These are phyloP conservation scores for Candida ipomoeae DNA, from an alignment of 805 yeast species.

Conservation along the genomic window DNA sequence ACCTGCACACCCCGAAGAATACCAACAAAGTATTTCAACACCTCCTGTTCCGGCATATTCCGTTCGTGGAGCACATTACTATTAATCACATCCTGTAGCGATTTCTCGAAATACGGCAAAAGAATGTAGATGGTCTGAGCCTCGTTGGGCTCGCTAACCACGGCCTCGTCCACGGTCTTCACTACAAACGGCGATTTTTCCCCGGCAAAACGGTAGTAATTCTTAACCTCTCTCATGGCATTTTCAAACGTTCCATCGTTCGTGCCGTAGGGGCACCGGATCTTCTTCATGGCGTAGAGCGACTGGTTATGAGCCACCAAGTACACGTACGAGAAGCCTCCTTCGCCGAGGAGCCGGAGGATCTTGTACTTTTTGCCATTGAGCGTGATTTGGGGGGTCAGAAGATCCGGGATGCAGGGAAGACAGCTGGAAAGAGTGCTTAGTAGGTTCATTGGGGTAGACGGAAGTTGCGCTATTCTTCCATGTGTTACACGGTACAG, in stretches of 20 bases:
- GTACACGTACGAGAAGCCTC: constrained; percentile 85
- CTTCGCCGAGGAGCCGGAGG: constrained; percentile 77
- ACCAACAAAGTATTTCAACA: constrained; percentile 60
- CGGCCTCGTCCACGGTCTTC: constrained; percentile 63
- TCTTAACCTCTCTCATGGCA: constrained; percentile 75
- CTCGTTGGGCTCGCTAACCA: constrained; percentile 74
- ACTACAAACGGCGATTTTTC: constrained; percentile 61
- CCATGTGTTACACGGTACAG: no score
- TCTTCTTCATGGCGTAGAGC: constrained; percentile 74
- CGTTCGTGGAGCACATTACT: constrained; percentile 53
- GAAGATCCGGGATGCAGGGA: constrained; percentile 42
- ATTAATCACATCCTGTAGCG: constrained; percentile 78
- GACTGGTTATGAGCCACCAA: constrained; percentile 50
- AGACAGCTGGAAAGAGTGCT: constrained; percentile 25
- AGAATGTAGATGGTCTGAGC: constrained; percentile 73
- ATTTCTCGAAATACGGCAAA: constrained; percentile 68
- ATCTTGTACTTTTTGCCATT: constrained; percentile 62
- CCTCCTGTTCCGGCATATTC: constrained; percentile 57
- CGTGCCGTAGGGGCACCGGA: constrained; percentile 82
- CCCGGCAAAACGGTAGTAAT: constrained; percentile 61
- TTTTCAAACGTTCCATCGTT: constrained; percentile 55
- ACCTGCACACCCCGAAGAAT: constrained; percentile 69
- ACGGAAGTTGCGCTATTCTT: background rate
- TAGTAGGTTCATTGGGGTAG: constrained; percentile 12
- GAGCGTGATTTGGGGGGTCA: constrained; percentile 56